phyloP scores from a whole-genome alignment of 2,329 filamentous ascomycete genomes.

The Epichloe gansuensis region DNA sequence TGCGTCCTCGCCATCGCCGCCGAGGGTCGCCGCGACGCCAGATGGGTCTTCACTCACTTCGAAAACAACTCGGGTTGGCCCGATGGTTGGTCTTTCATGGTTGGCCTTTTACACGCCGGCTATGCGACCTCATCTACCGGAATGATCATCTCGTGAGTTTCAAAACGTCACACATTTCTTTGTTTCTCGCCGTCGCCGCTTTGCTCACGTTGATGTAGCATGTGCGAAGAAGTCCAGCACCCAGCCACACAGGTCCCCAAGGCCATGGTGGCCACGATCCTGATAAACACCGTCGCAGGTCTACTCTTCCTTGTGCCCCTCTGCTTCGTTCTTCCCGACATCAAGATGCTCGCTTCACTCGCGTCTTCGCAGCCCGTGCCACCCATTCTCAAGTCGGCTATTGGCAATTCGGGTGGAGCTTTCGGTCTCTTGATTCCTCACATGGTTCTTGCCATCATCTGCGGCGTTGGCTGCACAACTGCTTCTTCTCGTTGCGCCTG shows the following conservation, averaged over 20 bases:
- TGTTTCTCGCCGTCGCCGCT: background rate
- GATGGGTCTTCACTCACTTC: slow-evolving; percentile 56
- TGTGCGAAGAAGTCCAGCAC: slow-evolving; percentile 60
- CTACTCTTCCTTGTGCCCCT: slow-evolving; percentile 57
- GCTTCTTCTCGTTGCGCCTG: slow-evolving; percentile 55
- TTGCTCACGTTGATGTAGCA: slow-evolving; percentile 27
- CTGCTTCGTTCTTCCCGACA: slow-evolving; percentile 55
- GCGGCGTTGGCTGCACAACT: slow-evolving; percentile 57
- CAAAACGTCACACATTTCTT: background rate
- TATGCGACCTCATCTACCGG: slow-evolving; percentile 66
- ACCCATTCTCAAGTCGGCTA: slow-evolving; percentile 47
- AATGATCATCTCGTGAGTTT: slow-evolving; percentile 62
- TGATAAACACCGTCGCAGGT: slow-evolving; percentile 54
- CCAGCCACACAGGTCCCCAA: slow-evolving; percentile 57
- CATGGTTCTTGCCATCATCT: slow-evolving; percentile 52
- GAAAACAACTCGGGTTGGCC: slow-evolving; percentile 57
- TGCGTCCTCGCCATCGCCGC: slow-evolving; percentile 53
- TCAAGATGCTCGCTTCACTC: slow-evolving; percentile 39
- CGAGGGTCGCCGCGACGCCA: slow-evolving; percentile 48
- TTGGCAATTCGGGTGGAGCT: slow-evolving; percentile 47
- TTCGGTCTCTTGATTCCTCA: slow-evolving; percentile 52
- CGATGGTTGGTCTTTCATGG: slow-evolving; percentile 59
- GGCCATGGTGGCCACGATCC: slow-evolving; percentile 55
- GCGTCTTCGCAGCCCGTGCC: slow-evolving; percentile 50
- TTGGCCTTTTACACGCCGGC: slow-evolving; percentile 58